Base-by-base conservation (phyloP, 495 filamentous ascomycete genomes). In the Xylaria acuta region DNA sequence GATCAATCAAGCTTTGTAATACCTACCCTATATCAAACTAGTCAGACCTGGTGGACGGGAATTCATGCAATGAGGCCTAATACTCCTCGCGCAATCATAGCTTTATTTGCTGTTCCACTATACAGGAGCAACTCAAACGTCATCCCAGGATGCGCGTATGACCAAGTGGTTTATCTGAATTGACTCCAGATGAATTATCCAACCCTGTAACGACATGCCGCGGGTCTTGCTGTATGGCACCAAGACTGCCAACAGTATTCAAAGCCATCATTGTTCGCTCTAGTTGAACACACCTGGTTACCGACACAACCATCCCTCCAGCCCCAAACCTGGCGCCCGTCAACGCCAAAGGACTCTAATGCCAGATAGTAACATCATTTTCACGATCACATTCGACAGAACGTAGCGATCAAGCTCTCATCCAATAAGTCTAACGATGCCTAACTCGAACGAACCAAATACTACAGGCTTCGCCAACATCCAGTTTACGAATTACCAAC, bases 401-500 rank as follows among this genome's bases (percentile, higher is more conserved):
- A 18, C 53, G 14, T 18, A 16, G 25, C 7, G 32, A 20, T n/a
- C 16, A 5, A 36, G 7, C 38, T n/a, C 14, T 65, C 63, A 30
- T 12, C 8, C 25, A 47, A 47, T 12, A 30, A 27, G 11, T 67
- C 16, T 22, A 53, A 56, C 7, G 1, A 67, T 67, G 49, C 22
- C 65, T 1, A 36, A 30, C 1, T 8, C n/a, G n/a, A 43, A 64
- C n/a, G 14, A 43, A 6, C 12, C 36, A 18, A 56, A 27, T 30
- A 54, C 49, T 4, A 1, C 22, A 22, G 7, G 9, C 47, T 56
- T 54, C 6, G 16, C 65, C 49, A 67, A 38, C 14, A 16, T 16
- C 49, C 65, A 56, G 49, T 67, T 54, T 30, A 67, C 65, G 16
- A 67, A 56, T 14, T 67, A 67, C 14, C 47, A 67, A 40, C 65